phyloP scores from a whole-genome alignment of 169 alveolate genomes.

The Plasmodium coatneyi region DNA sequence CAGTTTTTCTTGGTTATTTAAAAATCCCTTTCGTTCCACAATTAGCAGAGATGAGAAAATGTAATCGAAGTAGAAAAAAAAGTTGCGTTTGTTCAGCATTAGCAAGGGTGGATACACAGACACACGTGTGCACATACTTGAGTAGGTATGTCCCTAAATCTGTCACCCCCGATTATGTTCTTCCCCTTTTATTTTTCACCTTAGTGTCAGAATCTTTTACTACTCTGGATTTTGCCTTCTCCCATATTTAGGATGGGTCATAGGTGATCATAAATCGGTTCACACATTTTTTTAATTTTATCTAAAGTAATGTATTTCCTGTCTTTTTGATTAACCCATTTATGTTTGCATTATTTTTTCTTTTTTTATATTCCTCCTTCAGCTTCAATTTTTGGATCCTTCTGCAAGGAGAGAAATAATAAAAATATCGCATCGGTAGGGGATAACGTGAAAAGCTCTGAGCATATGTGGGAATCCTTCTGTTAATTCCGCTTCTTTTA shows the following conservation, averaged over 20 bases:
- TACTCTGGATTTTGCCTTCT: slow-evolving; percentile 51
- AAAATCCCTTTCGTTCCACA: slow-evolving; percentile 46
- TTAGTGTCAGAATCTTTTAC: slow-evolving; percentile 65
- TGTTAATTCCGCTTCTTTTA: not conserved
- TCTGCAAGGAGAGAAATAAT: slow-evolving; percentile 54
- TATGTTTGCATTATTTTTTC: not conserved
- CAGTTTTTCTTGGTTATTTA: slow-evolving; percentile 45
- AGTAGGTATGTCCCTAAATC: not conserved
- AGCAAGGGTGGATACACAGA: not conserved
- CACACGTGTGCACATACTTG: not conserved
- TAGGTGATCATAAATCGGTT: slow-evolving; percentile 25
- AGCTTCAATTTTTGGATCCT: slow-evolving; percentile 67
- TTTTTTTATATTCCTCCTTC: not conserved
- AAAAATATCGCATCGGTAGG: slow-evolving; percentile 53
- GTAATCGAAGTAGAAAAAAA: slow-evolving; percentile 8
- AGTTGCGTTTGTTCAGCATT: not conserved
- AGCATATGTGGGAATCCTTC: not conserved
- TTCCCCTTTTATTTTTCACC: not conserved
- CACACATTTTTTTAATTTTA: not conserved
- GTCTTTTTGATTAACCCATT: not conserved
- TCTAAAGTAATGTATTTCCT: not conserved
- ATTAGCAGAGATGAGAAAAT: slow-evolving; percentile 70
- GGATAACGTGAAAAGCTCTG: not conserved
- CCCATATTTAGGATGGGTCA: slow-evolving; percentile 72
- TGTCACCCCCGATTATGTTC: not conserved